These are phyloP conservation scores for Prunus persica DNA, from an alignment of 306 rosid species.

Conservation along the genomic window Prunus_persica_NCBIv2 NC_034015.1:3140001-3140500, in stretches of 20 bases:
- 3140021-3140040: conserved; percentile 70
- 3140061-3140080: conserved; percentile 56
- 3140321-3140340: conserved; percentile 74
- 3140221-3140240: conserved; percentile 91
- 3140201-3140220: conserved; percentile 93
- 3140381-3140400: conserved; percentile 61
- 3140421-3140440: conserved; percentile 81
- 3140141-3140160: conserved; percentile 68
- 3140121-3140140: conserved; percentile 82
- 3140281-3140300: conserved; percentile 54
- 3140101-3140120: conserved; percentile 77
- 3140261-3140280: conserved; percentile 81
- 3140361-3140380: conserved; percentile 55
- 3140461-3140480: conserved; percentile 83
- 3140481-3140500: conserved; percentile 68
- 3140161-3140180: conserved; percentile 64
- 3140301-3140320: conserved; percentile 66
- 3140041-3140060: conserved; percentile 65
- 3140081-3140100: conserved; percentile 55
- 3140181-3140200: conserved; percentile 78
- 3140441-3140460: conserved; percentile 95
- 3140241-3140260: conserved; percentile 83
- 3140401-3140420: conserved; percentile 65
- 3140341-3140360: conserved; percentile 61
- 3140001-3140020: conserved; percentile 62